phyloP scores from a whole-genome alignment of 148 eudicot genomes.

The Amaranthus palmeri region DNA sequence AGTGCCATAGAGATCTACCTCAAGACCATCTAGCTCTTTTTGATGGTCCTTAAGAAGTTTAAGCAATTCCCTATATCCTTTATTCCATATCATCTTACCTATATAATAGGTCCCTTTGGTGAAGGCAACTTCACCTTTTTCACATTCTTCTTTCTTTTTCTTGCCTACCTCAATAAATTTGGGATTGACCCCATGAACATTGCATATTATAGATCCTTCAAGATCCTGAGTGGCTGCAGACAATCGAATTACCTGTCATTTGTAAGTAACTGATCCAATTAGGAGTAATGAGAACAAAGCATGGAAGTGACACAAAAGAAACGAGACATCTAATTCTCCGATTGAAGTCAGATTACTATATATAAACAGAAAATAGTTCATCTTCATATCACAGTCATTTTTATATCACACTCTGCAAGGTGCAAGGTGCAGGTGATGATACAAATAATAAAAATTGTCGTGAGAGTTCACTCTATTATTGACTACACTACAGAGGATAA shows the following conservation, averaged over 20 bases:
- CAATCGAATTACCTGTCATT: slow-evolving; percentile 83
- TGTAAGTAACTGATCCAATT: slow-evolving; percentile 4
- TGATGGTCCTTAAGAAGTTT: slow-evolving; percentile 71
- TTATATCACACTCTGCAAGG: too few relatives aligned
- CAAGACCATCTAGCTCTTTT: slow-evolving; percentile 60
- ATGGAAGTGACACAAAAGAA: neutral
- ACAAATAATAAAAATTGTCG: too few relatives aligned
- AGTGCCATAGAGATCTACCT: slow-evolving; percentile 74
- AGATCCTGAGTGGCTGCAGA: slow-evolving; percentile 97
- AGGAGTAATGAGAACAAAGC: neutral
- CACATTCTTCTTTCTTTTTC: slow-evolving; percentile 63
- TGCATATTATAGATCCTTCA: slow-evolving; percentile 86
- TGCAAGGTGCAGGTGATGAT: too few relatives aligned
- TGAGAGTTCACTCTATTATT: too few relatives aligned
- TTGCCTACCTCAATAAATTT: slow-evolving; percentile 84
- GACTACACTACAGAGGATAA: too few relatives aligned
- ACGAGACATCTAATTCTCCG: too few relatives aligned
- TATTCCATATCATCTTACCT: slow-evolving; percentile 95
- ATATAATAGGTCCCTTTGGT: slow-evolving; percentile 83
- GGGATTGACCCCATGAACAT: slow-evolving; percentile 98
- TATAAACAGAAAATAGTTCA: neutral
- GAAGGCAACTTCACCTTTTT: slow-evolving; percentile 42
- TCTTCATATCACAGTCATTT: neutral
- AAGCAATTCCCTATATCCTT: slow-evolving; percentile 88
- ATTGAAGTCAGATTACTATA: neutral